Percentiles rank a stretch among this genome's conserved stretches.
Evolutionary conservation across 164 flowering plant species (phyloP).

Genomic region (Chimonanthus praecox): DNA sequence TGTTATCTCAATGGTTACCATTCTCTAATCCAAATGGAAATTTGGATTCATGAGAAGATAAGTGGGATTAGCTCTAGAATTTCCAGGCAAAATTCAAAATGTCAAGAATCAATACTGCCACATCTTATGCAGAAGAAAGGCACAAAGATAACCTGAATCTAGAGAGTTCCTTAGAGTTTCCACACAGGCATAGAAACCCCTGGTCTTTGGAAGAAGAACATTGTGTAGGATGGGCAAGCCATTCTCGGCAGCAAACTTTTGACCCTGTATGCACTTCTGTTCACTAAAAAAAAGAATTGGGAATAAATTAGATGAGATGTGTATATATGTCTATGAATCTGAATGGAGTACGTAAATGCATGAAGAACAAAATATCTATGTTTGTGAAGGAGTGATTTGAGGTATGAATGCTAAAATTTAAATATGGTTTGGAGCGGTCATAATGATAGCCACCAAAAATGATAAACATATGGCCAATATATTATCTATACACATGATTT

Average conservation of each 20-base stretch:
- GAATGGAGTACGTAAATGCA: no score
- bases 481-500: no score
- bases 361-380: neutral
- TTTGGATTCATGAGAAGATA: neutral
- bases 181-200: slow-evolving; percentile 71
- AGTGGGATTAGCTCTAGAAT: neutral
- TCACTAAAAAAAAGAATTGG: slow-evolving; percentile 19
- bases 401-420: neutral
- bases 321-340: neutral
- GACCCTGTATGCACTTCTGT: slow-evolving; percentile 67
- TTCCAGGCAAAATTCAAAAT: neutral
- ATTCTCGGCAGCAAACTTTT: slow-evolving; percentile 66
- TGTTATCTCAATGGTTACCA: neutral
- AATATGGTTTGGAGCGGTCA: no score
- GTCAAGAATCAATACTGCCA: neutral
- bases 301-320: slow-evolving; percentile 1
- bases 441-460: no score
- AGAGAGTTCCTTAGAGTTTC: slow-evolving; percentile 50
- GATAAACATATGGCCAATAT: no score
- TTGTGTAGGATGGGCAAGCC: slow-evolving; percentile 66
- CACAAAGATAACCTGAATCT: slow-evolving; percentile 62
- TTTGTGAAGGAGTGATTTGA: neutral
- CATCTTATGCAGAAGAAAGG: neutral
- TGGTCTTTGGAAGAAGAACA: slow-evolving; percentile 82
- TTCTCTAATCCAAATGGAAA: neutral